Base-by-base conservation (phyloP, 148 eudicot genomes). In the Rhododendron molle region DNA sequence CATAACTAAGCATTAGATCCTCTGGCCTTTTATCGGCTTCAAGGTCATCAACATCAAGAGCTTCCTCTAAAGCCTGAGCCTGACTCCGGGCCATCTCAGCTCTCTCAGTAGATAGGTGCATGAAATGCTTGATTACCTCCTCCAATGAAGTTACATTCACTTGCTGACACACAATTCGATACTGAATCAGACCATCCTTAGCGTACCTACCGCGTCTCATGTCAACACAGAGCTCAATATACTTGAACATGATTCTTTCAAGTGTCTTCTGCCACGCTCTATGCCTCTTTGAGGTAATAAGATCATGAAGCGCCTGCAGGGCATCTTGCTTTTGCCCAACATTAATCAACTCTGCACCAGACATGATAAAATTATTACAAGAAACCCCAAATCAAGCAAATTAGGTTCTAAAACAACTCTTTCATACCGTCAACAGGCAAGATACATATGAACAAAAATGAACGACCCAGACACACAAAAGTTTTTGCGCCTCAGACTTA, bases 21-120 rank as follows among this genome's bases (percentile, higher is more conserved):
- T 96, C 98, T 15, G 99, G 99, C 85, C 93, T 91, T 85, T 94
- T 95, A 86, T 95, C 99, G 46, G 96, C 98, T 86, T 96, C 99
- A 43, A 96, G 77, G 86, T 96, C 99, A 84, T 96, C 99, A 76
- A 96, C 94, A 92, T 95, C 97, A 82, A 95, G 91, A 38, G 98
- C 99, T 84, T 93, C 99, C 88, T 96, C 99, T 58, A 96, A 80
- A 43, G 97, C 98, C 88, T 94, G 92, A 78, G 99, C 95, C 86
- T 96, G 96, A 83, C 88, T 96, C 76, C 98, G 94, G 78, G 99
- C 97, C 76, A 81, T 85, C 89, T 96, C 98, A 84, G 97, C 99
- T 74, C 81, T 94, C 89, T 96, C 96, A 46, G 99, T 95, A 13
- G 99, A 92, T 58, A 96, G 92, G 86, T 95, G 97, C 94, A 96